Evolutionary conservation across 1,284 basidiomycete species (phyloP), one percentile per base, ranked within the genome.

Genomic region (Acaromyces ingoldii): DNA sequence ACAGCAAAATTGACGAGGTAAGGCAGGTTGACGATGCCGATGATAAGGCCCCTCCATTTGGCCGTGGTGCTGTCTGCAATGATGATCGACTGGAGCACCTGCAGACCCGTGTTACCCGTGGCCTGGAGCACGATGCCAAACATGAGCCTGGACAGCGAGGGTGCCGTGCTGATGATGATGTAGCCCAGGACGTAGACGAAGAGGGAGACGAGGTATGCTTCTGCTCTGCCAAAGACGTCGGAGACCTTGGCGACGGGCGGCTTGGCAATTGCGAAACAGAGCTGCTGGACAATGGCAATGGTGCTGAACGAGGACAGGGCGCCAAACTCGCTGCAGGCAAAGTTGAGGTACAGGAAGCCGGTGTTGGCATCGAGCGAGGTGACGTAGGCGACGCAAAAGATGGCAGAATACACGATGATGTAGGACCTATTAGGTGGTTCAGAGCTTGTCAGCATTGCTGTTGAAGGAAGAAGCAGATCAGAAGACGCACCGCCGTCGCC

Each of bases 221-320:
- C 78, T 0, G 77, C 78, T 40, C 80, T 77, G 1, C 80, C 80
- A 10, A 79, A 65, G 25, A 86, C 82, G 67, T 90, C 87, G 1
- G 86, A 82, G 30, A 89, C 75, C 76, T 88, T 89, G 2, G 87
- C 88, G 63, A 88, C 84, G 40, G 88, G 81, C 22, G 88, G 88
- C 76, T 89, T 89, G 31, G 86, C 82, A 40, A 84, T 80, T 21
- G 83, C 83, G 55, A 84, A 78, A 52, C 80, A 58, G 53, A 74
- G 64, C 55, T 74, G 68, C 65, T 74, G 72, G 19, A 67, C 65
- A 39, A 74, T 74, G 5, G 65, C 60, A 2, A 74, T 65, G 11
- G 72, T 74, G 55, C 66, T 78, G 68, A 81, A 79, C 1, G 78
- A 74, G 22, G 65, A 67, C 10, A 70, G 60, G n/a, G 69, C 61